A percentile compares a stretch with the other conserved stretches of the same genome.
phyloP scores from a whole-genome alignment of 192 early-diverging fungal genomes.

The Coemansia sp. region DNA sequence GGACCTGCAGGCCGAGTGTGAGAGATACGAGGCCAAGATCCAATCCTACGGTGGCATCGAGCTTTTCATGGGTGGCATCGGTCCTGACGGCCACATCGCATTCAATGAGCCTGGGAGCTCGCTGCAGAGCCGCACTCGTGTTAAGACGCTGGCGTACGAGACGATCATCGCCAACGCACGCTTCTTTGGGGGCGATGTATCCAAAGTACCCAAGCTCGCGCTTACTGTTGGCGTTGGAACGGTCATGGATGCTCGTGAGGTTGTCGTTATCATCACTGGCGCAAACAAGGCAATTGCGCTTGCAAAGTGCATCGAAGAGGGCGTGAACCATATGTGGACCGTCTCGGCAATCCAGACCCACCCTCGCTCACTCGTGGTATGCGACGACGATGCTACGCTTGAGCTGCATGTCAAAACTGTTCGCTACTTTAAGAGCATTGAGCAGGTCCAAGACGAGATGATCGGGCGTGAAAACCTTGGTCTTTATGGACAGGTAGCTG shows the following conservation, averaged over 20 bases:
- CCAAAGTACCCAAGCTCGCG: constrained; percentile 82
- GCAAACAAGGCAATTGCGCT: constrained; percentile 82
- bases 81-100: constrained; percentile 89
- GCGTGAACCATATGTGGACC: constrained; percentile 90
- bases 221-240: constrained; percentile 88
- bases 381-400: constrained; percentile 85
- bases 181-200: constrained; percentile 82
- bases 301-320: constrained; percentile 80
- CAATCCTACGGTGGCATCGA: constrained; percentile 79
- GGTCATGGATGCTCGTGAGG: constrained; percentile 85
- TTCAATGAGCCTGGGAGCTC: constrained; percentile 91
- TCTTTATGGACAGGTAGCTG: constrained; percentile 64
- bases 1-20: constrained; percentile 79
- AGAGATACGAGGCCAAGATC: constrained; percentile 78
- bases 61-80: constrained; percentile 86
- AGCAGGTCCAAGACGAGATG: constrained; percentile 75
- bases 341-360: constrained; percentile 84
- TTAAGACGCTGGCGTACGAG: constrained; percentile 87
- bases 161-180: constrained; percentile 85
- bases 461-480: constrained; percentile 73
- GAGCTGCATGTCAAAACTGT: constrained; percentile 90
- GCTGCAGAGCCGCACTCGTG: constrained; percentile 75
- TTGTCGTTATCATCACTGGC: constrained; percentile 82
- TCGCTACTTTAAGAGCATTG: constrained; percentile 85
- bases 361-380: constrained; percentile 77